Evolutionary conservation across 139 green algal genomes (phyloP).

Genomic region (Micromonas commoda): DNA sequence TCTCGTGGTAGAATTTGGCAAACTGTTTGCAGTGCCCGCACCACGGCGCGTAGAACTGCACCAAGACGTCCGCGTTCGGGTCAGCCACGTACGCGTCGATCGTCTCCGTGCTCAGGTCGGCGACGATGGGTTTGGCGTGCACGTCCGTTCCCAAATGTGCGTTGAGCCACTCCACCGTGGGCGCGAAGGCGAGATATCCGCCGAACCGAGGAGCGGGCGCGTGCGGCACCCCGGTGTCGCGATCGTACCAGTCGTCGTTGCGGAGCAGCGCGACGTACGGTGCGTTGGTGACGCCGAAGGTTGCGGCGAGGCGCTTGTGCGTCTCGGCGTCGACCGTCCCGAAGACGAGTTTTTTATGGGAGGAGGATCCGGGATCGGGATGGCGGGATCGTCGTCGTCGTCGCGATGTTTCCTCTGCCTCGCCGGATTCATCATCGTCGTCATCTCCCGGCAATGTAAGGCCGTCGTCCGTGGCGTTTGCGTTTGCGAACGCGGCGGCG

Average conservation of each 20-base stretch:
- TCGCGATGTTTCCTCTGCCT: background rate
- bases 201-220: background rate
- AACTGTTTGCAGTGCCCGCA: conserved; percentile 65
- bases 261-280: background rate
- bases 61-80: conserved; percentile 34
- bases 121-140: background rate
- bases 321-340: background rate
- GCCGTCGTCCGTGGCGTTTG: no score
- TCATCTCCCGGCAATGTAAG: no score
- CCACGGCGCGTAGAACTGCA: conserved; percentile 68
- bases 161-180: conserved; percentile 15
- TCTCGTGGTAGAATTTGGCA: conserved; percentile 34
- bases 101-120: conserved; percentile 10
- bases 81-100: conserved; percentile 23
- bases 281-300: conserved; percentile 9
- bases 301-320: background rate
- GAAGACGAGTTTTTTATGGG: no score
- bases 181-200: background rate
- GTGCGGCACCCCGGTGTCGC: background rate
- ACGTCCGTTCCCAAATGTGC: background rate
- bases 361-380: no score
- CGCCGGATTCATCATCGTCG: background rate
- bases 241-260: background rate
- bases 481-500: background rate
- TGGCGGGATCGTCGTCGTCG: background rate